phyloP scores from a whole-genome alignment of 331 rosid species.

The Spiraea crenata region DNA sequence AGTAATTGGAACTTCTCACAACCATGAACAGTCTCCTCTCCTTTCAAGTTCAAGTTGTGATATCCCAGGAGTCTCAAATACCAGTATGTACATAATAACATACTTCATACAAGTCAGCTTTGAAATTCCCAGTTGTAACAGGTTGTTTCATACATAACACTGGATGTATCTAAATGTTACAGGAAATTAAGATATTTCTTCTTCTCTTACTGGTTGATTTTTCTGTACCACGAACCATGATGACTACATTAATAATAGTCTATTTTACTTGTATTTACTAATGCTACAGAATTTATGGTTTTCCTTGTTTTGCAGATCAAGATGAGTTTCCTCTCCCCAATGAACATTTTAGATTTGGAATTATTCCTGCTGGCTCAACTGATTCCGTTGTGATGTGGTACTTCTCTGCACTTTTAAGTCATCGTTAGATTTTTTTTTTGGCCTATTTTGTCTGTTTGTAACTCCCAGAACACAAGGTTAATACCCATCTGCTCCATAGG shows the following conservation, averaged over 20 bases:
- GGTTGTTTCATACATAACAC: conserved; percentile 25
- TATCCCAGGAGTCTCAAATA: conserved; percentile 35
- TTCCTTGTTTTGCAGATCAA: conserved; percentile 44
- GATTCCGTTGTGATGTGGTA: conserved; percentile 97
- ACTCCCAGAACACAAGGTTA: too few relatives aligned
- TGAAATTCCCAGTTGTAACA: conserved; percentile 22
- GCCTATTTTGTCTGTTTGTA: not conserved
- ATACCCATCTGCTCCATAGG: not conserved
- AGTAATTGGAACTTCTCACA: conserved; percentile 37
- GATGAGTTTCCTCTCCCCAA: conserved; percentile 57
- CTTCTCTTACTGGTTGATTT: conserved; percentile 26
- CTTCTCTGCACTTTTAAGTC: conserved; percentile 18
- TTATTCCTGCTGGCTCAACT: conserved; percentile 96
- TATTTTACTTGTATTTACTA: not conserved
- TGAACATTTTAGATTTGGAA: conserved; percentile 74
- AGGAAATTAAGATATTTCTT: conserved; percentile 34
- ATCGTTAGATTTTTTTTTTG: not conserved
- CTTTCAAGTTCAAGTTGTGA: conserved; percentile 40
- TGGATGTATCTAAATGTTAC: conserved; percentile 32
- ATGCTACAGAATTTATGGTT: conserved; percentile 18
- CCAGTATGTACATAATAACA: conserved; percentile 44
- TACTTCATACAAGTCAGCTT: conserved; percentile 24
- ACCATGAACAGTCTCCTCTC: conserved; percentile 60
- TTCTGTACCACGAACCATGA: conserved; percentile 19
- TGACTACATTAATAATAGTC: conserved; percentile 6